Percentiles rank a stretch among this genome's conserved stretches.
Evolutionary conservation across 1,284 basidiomycete genomes (phyloP).

Genomic region (Porodaedalea pini): DNA sequence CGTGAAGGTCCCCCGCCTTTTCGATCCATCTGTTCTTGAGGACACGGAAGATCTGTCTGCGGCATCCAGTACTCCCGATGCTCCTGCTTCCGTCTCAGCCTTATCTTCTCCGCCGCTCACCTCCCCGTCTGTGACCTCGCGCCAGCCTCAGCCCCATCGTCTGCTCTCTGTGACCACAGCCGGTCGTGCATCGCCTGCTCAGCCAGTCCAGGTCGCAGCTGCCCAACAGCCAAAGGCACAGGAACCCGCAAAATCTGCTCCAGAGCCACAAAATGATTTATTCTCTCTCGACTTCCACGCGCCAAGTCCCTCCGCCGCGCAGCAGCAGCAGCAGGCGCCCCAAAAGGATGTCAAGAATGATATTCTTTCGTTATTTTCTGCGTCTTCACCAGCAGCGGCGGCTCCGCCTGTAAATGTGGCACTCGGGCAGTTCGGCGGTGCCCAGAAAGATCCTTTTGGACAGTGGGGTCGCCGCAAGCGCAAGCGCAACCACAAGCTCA

Average conservation of each 20-base stretch:
- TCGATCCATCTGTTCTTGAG: conserved; percentile 81
- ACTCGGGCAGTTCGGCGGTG: conserved; percentile 25
- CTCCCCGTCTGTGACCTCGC: conserved; percentile 35
- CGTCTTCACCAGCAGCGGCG: conserved; percentile 36
- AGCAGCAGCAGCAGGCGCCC: conserved; percentile 34
- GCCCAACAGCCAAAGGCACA: conserved; percentile 26
- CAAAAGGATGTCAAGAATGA: conserved; percentile 80
- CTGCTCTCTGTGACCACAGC: conserved; percentile 43
- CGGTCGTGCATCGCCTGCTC: conserved; percentile 23
- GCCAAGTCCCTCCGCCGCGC: conserved; percentile 35
- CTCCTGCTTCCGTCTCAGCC: conserved; percentile 28
- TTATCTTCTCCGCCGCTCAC: conserved; percentile 25
- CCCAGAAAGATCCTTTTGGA: conserved; percentile 14
- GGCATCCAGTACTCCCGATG: conserved; percentile 22
- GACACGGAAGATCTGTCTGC: conserved; percentile 31
- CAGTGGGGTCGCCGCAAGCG: conserved; percentile 25
- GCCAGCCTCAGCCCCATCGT: conserved; percentile 52
- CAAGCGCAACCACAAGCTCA: conserved; percentile 25
- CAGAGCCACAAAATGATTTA: conserved; percentile 52
- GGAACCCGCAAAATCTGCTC: conserved; percentile 23
- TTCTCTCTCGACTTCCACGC: conserved; percentile 86
- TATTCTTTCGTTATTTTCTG: conserved; percentile 83
- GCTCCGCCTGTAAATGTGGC: conserved; percentile 28
- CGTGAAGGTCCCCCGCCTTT: conserved; percentile 81
- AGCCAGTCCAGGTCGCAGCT: conserved; percentile 26